These are phyloP conservation scores for Aspergillus biplanus DNA, from an alignment of 495 filamentous ascomycete genomes.

Conservation along the genomic window DNA sequence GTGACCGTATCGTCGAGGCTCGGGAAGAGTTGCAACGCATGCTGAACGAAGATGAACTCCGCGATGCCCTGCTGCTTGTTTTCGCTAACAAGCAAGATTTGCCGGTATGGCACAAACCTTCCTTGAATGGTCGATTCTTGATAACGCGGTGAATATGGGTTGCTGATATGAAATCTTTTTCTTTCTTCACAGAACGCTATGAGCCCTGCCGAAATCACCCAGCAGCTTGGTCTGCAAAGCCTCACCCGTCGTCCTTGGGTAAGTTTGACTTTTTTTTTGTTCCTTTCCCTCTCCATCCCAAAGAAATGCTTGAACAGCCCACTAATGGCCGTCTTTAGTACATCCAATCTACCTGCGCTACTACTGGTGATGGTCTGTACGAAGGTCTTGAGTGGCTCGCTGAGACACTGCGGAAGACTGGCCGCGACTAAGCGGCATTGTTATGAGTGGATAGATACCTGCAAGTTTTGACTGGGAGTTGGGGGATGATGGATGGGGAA, in stretches of 20 bases:
- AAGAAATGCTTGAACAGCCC: background rate
- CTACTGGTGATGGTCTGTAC: constrained; percentile 98
- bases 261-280: constrained; percentile 47
- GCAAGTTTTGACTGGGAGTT: constrained; percentile 48
- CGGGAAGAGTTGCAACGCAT: constrained; percentile 99
- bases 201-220: constrained; percentile 98
- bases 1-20: constrained; percentile 98
- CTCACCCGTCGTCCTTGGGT: constrained; percentile 98
- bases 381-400: constrained; percentile 99
- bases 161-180: constrained; percentile 24
- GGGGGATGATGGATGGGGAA: constrained; percentile 45
- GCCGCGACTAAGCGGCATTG: constrained; percentile 69
- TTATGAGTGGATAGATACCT: constrained; percentile 47
- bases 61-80: constrained; percentile 95
- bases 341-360: constrained; percentile 99
- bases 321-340: constrained; percentile 62
- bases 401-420: constrained; percentile 89
- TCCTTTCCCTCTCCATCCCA: constrained; percentile 18
- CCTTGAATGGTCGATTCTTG: background rate
- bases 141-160: constrained; percentile 19
- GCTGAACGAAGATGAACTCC: constrained; percentile 99
- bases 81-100: constrained; percentile 99
- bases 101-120: constrained; percentile 66
- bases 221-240: constrained; percentile 99
- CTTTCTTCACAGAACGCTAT: constrained; percentile 79